Evolutionary conservation across 331 rosid species (phyloP).

Genomic region (Quercus lobata): DNA sequence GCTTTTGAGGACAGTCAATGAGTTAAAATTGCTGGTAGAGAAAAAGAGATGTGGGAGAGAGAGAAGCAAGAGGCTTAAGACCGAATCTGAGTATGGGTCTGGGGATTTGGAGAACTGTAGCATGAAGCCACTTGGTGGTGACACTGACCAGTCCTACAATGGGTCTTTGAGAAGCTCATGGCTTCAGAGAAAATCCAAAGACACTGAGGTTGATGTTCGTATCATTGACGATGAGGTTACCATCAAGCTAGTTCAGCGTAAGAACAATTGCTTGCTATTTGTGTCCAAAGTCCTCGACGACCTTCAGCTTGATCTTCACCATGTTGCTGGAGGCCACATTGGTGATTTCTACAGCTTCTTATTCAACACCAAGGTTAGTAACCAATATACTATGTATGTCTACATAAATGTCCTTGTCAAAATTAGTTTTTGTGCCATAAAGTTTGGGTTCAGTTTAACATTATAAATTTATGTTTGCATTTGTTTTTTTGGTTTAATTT

Average conservation of each 20-base stretch:
- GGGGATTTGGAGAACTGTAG: slow-evolving; percentile 57
- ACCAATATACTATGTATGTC: too few species aligned
- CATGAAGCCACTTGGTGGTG: slow-evolving; percentile 54
- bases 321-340: slow-evolving; percentile 94
- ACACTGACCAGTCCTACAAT: slow-evolving; percentile 47
- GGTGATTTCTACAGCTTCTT: slow-evolving; percentile 92
- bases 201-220: slow-evolving; percentile 86
- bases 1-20: slow-evolving; percentile 67
- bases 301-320: slow-evolving; percentile 87
- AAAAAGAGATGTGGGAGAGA: slow-evolving; percentile 68
- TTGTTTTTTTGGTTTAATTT: neutral
- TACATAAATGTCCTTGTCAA: neutral
- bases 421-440: neutral
- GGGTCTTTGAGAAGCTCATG: slow-evolving; percentile 79
- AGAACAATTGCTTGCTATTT: slow-evolving; percentile 66
- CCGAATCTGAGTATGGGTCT: slow-evolving; percentile 42
- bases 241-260: slow-evolving; percentile 75
- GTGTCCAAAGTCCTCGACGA: slow-evolving; percentile 79
- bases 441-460: neutral
- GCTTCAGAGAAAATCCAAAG: slow-evolving; percentile 91
- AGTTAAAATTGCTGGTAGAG: slow-evolving; percentile 68
- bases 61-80: slow-evolving; percentile 56
- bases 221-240: slow-evolving; percentile 88
- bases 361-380: slow-evolving; percentile 85
- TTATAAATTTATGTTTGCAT: neutral